Base-by-base conservation (phyloP, 139 green algal genomes). In the Picochlorum sp. region DNA sequence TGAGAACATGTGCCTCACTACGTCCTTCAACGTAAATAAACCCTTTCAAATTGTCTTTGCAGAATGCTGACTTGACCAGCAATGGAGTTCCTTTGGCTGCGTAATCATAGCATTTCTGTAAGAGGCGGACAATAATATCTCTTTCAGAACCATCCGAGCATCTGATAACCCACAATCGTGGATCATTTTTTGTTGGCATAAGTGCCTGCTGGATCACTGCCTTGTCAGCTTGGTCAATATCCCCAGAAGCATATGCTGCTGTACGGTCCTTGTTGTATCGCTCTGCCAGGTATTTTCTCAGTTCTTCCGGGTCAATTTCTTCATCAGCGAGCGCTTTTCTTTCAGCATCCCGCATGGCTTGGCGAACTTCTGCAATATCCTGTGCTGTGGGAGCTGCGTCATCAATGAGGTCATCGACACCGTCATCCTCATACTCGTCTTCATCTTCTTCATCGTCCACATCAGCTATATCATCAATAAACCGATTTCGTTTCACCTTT, bases 11-110 rank as follows among this genome's bases (percentile, higher is more conserved):
- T 0, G 73, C 68, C 73, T 97, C 89, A 70, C 89, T 92, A 40
- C 85, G 59, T 5, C 91, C 89, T 72, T 98, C 91, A 3, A 98
- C 76, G 61, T 97, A 98, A 16, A 98, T 63, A 70, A 87, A 96
- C 37, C 86, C 89, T 78, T 94, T 91, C 18, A 98, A 65, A 63
- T 96, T 81, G 70, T 98, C 91, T 55, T 91, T 77, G 20, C 68
- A 69, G 24, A 94, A 73, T n/a, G 76, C 88, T n/a, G 79, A 87
- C 61, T 91, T 88, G 77, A 98, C 96, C 31, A 72, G 43, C 45
- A 98, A 75, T 1, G 83, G 79, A n/a, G 57, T 60, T 28, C 77
- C 77, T 14, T 63, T 59, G 25, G 36, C 25, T 7, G 59, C 61
- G 39, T 75, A 59, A 24, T 77, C 58, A 29, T 89, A 51, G 25